phyloP scores from a whole-genome alignment of 805 yeast genomes.

The Monosporozyma servazzii region DNA sequence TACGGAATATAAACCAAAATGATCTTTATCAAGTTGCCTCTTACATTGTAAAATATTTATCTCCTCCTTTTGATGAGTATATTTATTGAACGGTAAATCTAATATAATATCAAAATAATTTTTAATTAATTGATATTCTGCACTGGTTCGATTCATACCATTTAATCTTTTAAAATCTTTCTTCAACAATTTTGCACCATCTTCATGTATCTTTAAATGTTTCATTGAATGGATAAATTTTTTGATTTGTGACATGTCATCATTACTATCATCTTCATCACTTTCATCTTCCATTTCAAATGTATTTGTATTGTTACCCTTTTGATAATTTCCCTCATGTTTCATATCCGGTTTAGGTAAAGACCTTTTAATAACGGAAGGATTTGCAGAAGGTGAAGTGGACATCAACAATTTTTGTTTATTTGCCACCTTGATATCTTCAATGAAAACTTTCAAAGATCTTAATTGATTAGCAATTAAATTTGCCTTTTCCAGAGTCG shows the following conservation, averaged over 20 bases:
- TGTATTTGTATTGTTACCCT: background rate
- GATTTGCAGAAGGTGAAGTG: background rate
- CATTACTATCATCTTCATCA: slow-evolving; percentile 39
- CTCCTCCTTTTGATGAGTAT: slow-evolving; percentile 63
- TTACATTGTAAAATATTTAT: slow-evolving; percentile 64
- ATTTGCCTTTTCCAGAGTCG: slow-evolving; percentile 43
- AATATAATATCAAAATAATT: slow-evolving; percentile 91
- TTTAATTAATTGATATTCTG: slow-evolving; percentile 83
- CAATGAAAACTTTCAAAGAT: slow-evolving; percentile 41
- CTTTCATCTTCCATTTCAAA: slow-evolving; percentile 4
- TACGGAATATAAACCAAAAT: slow-evolving; percentile 78
- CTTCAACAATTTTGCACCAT: slow-evolving; percentile 75
- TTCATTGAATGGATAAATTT: slow-evolving; percentile 71
- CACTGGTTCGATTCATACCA: slow-evolving; percentile 73
- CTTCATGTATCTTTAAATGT: slow-evolving; percentile 64
- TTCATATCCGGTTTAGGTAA: no score
- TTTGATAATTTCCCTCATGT: background rate
- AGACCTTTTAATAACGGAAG: no score
- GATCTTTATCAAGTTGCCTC: slow-evolving; percentile 65
- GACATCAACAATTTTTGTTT: background rate
- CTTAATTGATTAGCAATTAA: slow-evolving; percentile 48
- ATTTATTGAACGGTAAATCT: slow-evolving; percentile 84
- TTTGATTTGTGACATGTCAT: slow-evolving; percentile 69
- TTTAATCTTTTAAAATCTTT: slow-evolving; percentile 77
- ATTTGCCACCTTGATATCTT: slow-evolving; percentile 32